Conservation (phyloP, 1,139 yeast genomes). For the Groenewaldozyma auringiensis region DNA sequence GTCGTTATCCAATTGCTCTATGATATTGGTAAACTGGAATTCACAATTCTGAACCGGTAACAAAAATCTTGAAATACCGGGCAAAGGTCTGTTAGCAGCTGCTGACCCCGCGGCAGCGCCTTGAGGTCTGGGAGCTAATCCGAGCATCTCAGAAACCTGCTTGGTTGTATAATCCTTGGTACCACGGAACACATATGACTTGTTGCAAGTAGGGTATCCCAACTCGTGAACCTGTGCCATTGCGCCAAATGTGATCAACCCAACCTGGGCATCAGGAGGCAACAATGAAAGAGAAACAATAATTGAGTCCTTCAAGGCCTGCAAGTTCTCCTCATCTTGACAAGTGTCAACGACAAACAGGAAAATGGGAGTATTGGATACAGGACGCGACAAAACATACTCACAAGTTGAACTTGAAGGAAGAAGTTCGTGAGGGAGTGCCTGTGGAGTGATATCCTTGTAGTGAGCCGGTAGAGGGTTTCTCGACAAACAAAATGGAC, state of each 20-base stretch:
- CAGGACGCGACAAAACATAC: constrained; percentile 83
- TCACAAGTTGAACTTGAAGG: constrained; percentile 80
- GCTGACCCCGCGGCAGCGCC: constrained; percentile 32
- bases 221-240: constrained; percentile 93
- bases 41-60: constrained; percentile 83
- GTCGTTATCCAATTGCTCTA: constrained; percentile 73
- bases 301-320: constrained; percentile 81
- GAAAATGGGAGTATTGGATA: constrained; percentile 87
- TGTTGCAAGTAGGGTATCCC: constrained; percentile 68
- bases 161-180: constrained; percentile 77
- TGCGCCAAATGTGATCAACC: constrained; percentile 88
- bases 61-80: constrained; percentile 58
- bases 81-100: constrained; percentile 29
- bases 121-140: constrained; percentile 37
- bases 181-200: constrained; percentile 86
- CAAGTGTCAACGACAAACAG: constrained; percentile 87
- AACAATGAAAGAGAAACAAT: constrained; percentile 72
- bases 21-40: constrained; percentile 70
- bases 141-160: constrained; percentile 69
- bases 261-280: constrained; percentile 91
- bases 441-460: constrained; percentile 73
- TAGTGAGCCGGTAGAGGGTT: constrained; percentile 88
- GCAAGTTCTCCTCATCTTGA: constrained; percentile 87
- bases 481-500: constrained; percentile 78
- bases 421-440: constrained; percentile 80